These are phyloP conservation scores for Grammothele lineata DNA, from an alignment of 768 basidiomycete genomes.

Conservation along the genomic window DNA sequence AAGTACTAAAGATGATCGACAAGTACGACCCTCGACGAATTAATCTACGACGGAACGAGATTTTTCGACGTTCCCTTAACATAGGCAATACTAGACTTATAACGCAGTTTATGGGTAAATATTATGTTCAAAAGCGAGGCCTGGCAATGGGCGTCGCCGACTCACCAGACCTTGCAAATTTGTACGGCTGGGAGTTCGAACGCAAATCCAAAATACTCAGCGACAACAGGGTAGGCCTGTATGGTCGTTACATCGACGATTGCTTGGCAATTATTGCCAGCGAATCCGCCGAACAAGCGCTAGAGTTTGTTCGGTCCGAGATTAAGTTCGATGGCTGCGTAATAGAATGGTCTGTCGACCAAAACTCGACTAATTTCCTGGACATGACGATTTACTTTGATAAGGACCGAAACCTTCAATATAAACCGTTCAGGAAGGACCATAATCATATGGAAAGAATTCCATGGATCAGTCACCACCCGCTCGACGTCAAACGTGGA, in stretches of 20 bases:
- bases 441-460: slow-evolving; percentile 18
- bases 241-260: slow-evolving; percentile 33
- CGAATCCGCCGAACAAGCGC: background rate
- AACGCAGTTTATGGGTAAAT: slow-evolving; percentile 16
- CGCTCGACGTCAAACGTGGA: slow-evolving; percentile 12
- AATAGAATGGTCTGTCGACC: slow-evolving; percentile 11
- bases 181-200: slow-evolving; percentile 25
- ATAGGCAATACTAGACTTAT: slow-evolving; percentile 23
- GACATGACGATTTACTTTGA: slow-evolving; percentile 28
- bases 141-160: slow-evolving; percentile 19
- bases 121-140: slow-evolving; percentile 21
- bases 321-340: slow-evolving; percentile 11
- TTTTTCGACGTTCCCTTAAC: slow-evolving; percentile 14
- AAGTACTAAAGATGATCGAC: background rate
- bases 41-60: background rate
- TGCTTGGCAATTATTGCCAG: slow-evolving; percentile 12
- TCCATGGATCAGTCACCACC: slow-evolving; percentile 12
- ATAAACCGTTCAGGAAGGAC: slow-evolving; percentile 11
- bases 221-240: slow-evolving; percentile 20
- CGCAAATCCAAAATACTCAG: slow-evolving; percentile 5
- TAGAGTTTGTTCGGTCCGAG: background rate
- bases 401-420: background rate
- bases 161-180: slow-evolving; percentile 29
- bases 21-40: background rate
- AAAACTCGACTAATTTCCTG: slow-evolving; percentile 19